Conservation (phyloP, 2,329 filamentous ascomycete genomes). For the Colletotrichum sp. region DNA sequence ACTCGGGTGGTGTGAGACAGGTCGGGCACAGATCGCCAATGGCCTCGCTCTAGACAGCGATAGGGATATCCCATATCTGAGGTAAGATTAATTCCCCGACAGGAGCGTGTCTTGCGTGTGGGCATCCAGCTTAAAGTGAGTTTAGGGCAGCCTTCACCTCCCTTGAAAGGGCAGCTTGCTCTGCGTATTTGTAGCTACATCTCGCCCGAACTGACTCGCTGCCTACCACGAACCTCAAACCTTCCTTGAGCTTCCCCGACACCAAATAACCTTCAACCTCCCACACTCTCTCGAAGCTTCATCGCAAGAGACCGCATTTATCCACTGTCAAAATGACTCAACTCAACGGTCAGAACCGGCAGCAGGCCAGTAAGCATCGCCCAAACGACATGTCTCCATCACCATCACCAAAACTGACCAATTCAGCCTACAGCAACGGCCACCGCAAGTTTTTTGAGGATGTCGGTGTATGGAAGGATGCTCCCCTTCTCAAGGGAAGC, state of each 20-base stretch:
- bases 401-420: not conserved
- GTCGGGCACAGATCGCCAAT: constrained; percentile 15
- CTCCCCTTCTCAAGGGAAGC: constrained; percentile 71
- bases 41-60: constrained; percentile 4
- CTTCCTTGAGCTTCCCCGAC: constrained; percentile 2
- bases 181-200: constrained; percentile 14
- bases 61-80: constrained; percentile 19
- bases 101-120: constrained; percentile 5
- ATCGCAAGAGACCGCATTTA: not conserved
- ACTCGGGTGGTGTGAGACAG: constrained; percentile 19
- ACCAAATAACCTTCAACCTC: not conserved
- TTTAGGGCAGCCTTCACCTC: constrained; percentile 6
- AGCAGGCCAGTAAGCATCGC: not conserved
- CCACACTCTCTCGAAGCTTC: not conserved
- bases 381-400: not conserved
- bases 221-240: not conserved
- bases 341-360: constrained; percentile 15
- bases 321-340: not conserved
- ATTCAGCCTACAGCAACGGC: constrained; percentile 27
- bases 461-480: constrained; percentile 72
- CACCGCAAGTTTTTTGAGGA: constrained; percentile 57
- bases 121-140: not conserved
- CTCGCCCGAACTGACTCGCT: constrained; percentile 17
- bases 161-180: constrained; percentile 8
- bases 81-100: constrained; percentile 17